Evolutionary conservation across 768 basidiomycete species (phyloP).

Genomic region (Trametes maxima): DNA sequence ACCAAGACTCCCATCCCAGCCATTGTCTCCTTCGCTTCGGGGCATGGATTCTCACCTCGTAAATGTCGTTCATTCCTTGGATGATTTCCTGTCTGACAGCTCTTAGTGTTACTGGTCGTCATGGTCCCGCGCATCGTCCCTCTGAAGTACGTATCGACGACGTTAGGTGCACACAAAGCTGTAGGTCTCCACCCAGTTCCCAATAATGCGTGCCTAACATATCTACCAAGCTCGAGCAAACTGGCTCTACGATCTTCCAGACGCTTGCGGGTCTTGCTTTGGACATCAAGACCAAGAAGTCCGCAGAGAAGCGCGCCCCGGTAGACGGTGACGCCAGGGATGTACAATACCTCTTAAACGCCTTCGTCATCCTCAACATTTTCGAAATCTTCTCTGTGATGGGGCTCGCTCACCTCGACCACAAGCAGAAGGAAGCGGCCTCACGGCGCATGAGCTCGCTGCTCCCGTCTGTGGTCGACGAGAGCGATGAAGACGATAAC

Average conservation of each 20-base stretch:
- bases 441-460: slow-evolving; percentile 22
- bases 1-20: slow-evolving; percentile 65
- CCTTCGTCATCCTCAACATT: slow-evolving; percentile 58
- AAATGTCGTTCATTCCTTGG: slow-evolving; percentile 27
- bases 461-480: slow-evolving; percentile 19
- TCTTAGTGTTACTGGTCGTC: slow-evolving; percentile 67
- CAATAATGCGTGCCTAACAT: background rate
- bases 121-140: slow-evolving; percentile 75
- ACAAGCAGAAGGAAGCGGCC: slow-evolving; percentile 38
- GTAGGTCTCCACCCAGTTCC: slow-evolving; percentile 38
- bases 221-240: slow-evolving; percentile 63
- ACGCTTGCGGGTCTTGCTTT: slow-evolving; percentile 71
- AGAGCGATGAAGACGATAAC: slow-evolving; percentile 8
- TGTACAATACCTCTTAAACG: slow-evolving; percentile 54
- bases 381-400: slow-evolving; percentile 57
- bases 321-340: slow-evolving; percentile 30
- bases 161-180: slow-evolving; percentile 77
- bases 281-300: slow-evolving; percentile 46
- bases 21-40: slow-evolving; percentile 61
- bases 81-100: background rate
- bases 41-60: slow-evolving; percentile 76
- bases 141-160: slow-evolving; percentile 73
- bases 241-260: slow-evolving; percentile 71
- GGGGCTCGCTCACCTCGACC: slow-evolving; percentile 51
- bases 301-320: background rate